phyloP scores from a whole-genome alignment of 441 rosid genomes.

The Eugenia klotzschiana region DNA sequence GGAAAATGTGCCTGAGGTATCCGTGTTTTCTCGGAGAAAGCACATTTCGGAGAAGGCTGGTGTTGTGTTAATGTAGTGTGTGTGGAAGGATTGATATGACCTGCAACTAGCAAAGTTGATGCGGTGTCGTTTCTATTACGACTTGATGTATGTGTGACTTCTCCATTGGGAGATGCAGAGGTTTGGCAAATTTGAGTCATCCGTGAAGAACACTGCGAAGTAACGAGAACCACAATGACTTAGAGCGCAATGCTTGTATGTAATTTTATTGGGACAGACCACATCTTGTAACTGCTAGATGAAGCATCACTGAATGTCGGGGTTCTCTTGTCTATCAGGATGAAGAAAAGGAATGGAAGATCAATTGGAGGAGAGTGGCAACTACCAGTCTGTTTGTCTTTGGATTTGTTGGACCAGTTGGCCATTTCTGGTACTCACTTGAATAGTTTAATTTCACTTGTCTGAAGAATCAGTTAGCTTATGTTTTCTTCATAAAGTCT shows the following conservation, averaged over 20 bases:
- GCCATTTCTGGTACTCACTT: constrained; percentile 67
- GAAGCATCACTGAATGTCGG: not conserved
- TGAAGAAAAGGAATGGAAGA: constrained; percentile 34
- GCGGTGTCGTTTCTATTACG: not conserved
- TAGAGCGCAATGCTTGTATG: not conserved
- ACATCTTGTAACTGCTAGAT: not conserved
- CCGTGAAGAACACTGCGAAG: not conserved
- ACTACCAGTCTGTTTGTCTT: constrained; percentile 72
- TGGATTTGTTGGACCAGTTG: constrained; percentile 92
- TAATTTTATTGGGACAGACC: not conserved
- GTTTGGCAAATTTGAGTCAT: not conserved
- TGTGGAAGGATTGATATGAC: not conserved
- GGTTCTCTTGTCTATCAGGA: constrained; percentile 22
- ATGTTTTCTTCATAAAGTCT: not conserved
- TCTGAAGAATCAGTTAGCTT: not conserved
- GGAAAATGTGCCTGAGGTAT: not conserved
- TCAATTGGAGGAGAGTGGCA: constrained; percentile 81
- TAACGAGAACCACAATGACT: not conserved
- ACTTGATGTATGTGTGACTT: not conserved
- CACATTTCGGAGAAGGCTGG: not conserved
- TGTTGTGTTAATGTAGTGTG: not conserved
- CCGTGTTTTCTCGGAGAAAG: not conserved
- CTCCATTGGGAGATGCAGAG: not conserved
- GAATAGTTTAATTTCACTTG: not conserved
- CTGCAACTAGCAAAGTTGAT: not conserved